phyloP scores from a whole-genome alignment of 192 early-diverging fungal species.

The Phycomyces blakesleeanus region DNA sequence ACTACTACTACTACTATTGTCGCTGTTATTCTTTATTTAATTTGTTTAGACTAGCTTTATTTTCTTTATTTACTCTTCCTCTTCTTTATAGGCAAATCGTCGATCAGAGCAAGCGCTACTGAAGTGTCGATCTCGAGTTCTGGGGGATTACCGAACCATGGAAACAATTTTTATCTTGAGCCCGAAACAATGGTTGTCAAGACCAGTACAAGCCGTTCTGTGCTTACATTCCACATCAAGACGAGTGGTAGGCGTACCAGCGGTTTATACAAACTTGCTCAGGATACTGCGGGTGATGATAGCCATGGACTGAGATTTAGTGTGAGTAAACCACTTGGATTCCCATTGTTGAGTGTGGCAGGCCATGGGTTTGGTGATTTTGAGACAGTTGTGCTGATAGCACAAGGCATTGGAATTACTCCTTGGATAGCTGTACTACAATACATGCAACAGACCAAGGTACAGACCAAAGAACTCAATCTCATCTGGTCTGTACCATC shows the following conservation, averaged over 20 bases:
- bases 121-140: neutral
- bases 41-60: no score
- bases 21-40: no score
- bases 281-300: neutral
- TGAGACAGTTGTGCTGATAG: conserved; percentile 7
- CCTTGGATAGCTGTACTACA: conserved; percentile 23
- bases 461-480: neutral
- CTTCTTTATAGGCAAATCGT: no score
- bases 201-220: neutral
- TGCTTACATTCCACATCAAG: conserved; percentile 22
- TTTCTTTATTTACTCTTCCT: no score
- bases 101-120: no score
- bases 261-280: conserved; percentile 1
- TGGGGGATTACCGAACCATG: neutral
- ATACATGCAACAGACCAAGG: neutral
- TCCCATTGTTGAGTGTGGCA: neutral
- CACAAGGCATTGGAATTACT: conserved; percentile 28
- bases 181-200: neutral
- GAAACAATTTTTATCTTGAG: neutral
- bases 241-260: conserved; percentile 11
- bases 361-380: conserved; percentile 2
- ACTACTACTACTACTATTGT: no score
- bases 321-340: conserved; percentile 13
- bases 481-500: neutral
- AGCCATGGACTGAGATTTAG: neutral